These are phyloP conservation scores for Candida glaebosa DNA, from an alignment of 805 yeast genomes.

Conservation along the genomic window DNA sequence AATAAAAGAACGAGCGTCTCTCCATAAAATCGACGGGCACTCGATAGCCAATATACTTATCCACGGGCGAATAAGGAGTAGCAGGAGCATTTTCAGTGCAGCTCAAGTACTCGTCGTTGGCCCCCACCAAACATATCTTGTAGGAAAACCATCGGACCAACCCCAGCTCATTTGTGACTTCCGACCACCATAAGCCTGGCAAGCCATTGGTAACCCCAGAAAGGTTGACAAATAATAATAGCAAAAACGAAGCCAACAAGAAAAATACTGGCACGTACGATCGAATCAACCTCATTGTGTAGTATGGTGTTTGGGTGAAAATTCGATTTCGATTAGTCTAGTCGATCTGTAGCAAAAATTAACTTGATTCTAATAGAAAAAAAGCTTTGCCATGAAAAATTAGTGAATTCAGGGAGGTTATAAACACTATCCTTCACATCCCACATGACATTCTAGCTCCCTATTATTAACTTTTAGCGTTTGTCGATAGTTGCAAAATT, in stretches of 20 bases:
- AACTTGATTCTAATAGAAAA: not conserved
- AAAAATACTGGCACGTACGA: constrained; percentile 21
- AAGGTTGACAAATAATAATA: constrained; percentile 24
- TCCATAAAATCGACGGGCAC: constrained; percentile 49
- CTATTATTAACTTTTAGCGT: too few relatives aligned
- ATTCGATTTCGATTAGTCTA: too few relatives aligned
- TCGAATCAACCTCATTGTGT: constrained; percentile 14
- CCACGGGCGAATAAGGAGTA: constrained; percentile 30
- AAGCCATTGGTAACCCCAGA: constrained; percentile 20
- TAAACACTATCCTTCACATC: not conserved
- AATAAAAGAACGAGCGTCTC: constrained; percentile 54
- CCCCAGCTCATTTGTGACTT: constrained; percentile 25
- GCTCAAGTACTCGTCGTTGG: constrained; percentile 13
- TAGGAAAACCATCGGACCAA: constrained; percentile 29
- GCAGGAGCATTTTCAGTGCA: constrained; percentile 22
- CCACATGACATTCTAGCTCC: not conserved
- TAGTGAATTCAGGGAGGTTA: too few relatives aligned
- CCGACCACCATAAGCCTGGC: constrained; percentile 12
- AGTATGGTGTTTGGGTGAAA: not conserved
- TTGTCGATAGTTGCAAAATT: not conserved
- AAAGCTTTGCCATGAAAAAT: too few relatives aligned
- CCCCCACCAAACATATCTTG: constrained; percentile 18
- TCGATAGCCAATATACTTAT: constrained; percentile 17
- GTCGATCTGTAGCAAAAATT: not conserved
- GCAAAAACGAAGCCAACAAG: constrained; percentile 18